A percentile compares a stretch with the other conserved stretches of the same genome.
Conservation (phyloP, 768 basidiomycete species). For the Russula abietina region DNA sequence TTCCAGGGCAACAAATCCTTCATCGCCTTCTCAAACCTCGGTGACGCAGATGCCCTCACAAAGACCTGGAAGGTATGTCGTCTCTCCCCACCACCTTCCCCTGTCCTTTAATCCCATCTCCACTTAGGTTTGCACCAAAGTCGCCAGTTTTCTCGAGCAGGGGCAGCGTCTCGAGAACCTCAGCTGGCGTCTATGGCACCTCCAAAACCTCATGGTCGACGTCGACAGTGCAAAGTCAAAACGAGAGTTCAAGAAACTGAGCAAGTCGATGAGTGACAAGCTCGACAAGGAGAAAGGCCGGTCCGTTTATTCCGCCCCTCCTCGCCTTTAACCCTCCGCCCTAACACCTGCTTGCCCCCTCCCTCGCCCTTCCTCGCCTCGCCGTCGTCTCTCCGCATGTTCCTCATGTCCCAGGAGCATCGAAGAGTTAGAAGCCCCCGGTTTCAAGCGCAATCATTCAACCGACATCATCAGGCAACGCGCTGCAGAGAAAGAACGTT, state of each 20-base stretch:
- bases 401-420: constrained; percentile 50
- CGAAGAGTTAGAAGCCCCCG: constrained; percentile 78
- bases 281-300: constrained; percentile 89
- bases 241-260: constrained; percentile 85
- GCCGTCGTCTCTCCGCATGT: not conserved
- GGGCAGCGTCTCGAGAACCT: constrained; percentile 88
- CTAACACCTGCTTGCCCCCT: constrained; percentile 6
- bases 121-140: constrained; percentile 77
- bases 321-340: constrained; percentile 18
- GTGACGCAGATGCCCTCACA: constrained; percentile 77
- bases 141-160: constrained; percentile 85
- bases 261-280: constrained; percentile 85
- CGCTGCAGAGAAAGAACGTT: constrained; percentile 75
- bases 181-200: constrained; percentile 89
- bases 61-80: constrained; percentile 82
- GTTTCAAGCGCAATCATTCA: constrained; percentile 73
- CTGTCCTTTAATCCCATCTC: not conserved
- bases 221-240: constrained; percentile 83
- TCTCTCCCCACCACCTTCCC: constrained; percentile 1
- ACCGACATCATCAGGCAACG: constrained; percentile 76
- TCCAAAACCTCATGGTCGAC: constrained; percentile 88
- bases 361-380: not conserved
- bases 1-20: constrained; percentile 87
- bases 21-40: constrained; percentile 85
- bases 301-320: constrained; percentile 40